Percentiles rank a stretch among this genome's conserved stretches.
Conservation (phyloP, 768 basidiomycete genomes). For the Tulasnella sp. region DNA sequence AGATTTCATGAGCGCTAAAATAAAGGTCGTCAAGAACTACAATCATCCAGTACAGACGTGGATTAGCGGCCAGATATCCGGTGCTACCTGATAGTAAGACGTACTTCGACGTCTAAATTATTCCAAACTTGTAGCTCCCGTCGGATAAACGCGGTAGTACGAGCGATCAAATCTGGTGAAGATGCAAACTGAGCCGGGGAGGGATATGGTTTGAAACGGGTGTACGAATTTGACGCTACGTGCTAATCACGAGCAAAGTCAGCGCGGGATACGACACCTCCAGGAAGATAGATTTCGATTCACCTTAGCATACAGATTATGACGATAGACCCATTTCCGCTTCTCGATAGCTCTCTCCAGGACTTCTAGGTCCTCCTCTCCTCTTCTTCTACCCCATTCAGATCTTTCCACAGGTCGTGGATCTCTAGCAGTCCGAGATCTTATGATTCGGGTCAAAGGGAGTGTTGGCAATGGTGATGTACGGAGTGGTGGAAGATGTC, state of each 20-base stretch:
- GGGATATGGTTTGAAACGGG: slow-evolving; percentile 84
- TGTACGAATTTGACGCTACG: slow-evolving; percentile 76
- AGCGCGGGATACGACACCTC: no score
- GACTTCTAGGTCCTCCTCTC: slow-evolving; percentile 43
- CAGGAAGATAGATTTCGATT: slow-evolving; percentile 22
- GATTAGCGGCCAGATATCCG: no score
- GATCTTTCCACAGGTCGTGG: slow-evolving; percentile 23
- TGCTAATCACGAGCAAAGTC: slow-evolving; percentile 43
- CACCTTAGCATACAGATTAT: slow-evolving; percentile 78
- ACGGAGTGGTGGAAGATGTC: slow-evolving; percentile 57
- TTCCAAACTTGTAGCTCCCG: slow-evolving; percentile 83
- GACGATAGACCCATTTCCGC: slow-evolving; percentile 70
- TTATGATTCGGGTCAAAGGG: slow-evolving; percentile 17
- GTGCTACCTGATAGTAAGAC: slow-evolving; percentile 22
- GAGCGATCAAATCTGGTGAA: slow-evolving; percentile 59
- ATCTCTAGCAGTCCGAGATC: slow-evolving; percentile 13
- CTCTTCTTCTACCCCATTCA: slow-evolving; percentile 28
- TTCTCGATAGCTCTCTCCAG: slow-evolving; percentile 63
- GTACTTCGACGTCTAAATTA: slow-evolving; percentile 78
- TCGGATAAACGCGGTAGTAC: slow-evolving; percentile 70
- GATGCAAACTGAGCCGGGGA: slow-evolving; percentile 72
- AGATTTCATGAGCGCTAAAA: slow-evolving; percentile 79
- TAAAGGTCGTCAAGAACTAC: slow-evolving; percentile 83
- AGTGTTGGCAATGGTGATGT: slow-evolving; percentile 21
- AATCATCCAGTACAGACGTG: not conserved